A percentile compares a stretch with the other conserved stretches of the same genome.
Evolutionary conservation across 176 grass and related monocot species (phyloP).

Genomic region (Avena atlantica): DNA sequence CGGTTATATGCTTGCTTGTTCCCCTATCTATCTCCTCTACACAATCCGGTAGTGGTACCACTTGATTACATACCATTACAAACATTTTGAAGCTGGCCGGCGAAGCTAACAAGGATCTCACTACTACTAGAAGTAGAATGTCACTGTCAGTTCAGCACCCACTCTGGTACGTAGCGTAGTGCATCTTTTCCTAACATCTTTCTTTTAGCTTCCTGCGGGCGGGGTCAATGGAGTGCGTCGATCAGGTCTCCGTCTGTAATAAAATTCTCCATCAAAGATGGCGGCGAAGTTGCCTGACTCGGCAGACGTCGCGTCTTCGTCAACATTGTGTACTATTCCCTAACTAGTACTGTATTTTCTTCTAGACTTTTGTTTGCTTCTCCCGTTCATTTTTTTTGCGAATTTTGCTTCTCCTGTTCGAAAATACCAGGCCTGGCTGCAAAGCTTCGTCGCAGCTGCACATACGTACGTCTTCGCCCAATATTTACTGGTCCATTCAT

Average conservation of each 20-base stretch:
- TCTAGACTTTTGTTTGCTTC: not conserved
- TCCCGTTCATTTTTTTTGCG: too few relatives aligned
- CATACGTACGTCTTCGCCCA: conserved; percentile 3
- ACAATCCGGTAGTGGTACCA: not conserved
- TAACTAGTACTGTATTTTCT: not conserved
- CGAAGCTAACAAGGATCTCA: conserved; percentile 4
- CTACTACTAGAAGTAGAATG: not conserved
- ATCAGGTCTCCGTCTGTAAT: not conserved
- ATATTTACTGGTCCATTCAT: not conserved
- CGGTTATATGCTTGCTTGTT: not conserved
- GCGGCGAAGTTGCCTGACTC: conserved; percentile 26
- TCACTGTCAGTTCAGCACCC: not conserved
- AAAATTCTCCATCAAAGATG: not conserved
- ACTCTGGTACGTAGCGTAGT: not conserved
- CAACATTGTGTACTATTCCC: not conserved
- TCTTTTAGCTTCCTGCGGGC: not conserved
- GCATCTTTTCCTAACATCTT: not conserved
- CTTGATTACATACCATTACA: not conserved
- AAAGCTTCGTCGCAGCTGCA: conserved; percentile 25
- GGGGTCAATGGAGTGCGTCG: not conserved
- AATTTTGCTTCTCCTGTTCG: not conserved
- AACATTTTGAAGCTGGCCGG: not conserved
- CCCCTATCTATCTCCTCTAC: not conserved
- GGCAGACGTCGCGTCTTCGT: not conserved
- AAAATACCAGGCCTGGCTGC: not conserved